Conservation (phyloP, 768 basidiomycete genomes). For the Inosperma sp. region DNA sequence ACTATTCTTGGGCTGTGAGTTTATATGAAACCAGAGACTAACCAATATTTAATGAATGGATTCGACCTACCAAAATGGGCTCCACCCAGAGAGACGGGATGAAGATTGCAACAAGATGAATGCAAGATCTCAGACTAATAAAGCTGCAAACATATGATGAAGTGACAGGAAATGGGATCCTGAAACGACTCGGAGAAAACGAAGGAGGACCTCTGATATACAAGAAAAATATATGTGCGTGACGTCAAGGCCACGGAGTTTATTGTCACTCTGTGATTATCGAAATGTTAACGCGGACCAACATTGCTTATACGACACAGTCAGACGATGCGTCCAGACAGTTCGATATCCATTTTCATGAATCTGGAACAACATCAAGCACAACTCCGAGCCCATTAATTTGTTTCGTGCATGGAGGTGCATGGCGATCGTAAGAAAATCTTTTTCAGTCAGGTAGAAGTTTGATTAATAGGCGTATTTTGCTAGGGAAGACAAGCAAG, state of each 20-base stretch:
- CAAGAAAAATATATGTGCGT: conserved; percentile 5
- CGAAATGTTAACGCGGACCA: conserved; percentile 11
- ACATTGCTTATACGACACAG: conserved; percentile 38
- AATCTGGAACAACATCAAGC: background rate
- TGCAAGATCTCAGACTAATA: too few relatives aligned
- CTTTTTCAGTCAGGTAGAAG: conserved; percentile 1
- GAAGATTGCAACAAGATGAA: conserved; percentile 64
- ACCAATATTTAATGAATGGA: too few relatives aligned
- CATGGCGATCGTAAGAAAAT: conserved; percentile 66
- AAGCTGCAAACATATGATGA: conserved; percentile 71
- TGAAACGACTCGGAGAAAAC: background rate
- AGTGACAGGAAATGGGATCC: conserved; percentile 45
- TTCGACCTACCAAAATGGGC: too few relatives aligned
- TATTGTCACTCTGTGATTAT: conserved; percentile 3
- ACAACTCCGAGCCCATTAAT: conserved; percentile 39
- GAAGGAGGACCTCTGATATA: background rate
- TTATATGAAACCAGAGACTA: too few relatives aligned
- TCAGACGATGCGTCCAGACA: conserved; percentile 30
- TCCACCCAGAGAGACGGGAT: conserved; percentile 81
- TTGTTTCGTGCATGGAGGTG: conserved; percentile 79
- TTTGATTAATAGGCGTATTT: background rate
- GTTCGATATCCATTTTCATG: conserved; percentile 54
- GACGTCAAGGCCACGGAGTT: conserved; percentile 14
- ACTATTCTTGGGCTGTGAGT: too few relatives aligned
- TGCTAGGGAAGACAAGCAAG: conserved; percentile 66